A percentile compares a stretch with the other conserved stretches of the same genome.
These are phyloP conservation scores for Sporobolomyces pararoseus DNA, from an alignment of 768 basidiomycete genomes.

Conservation along the genomic window DNA sequence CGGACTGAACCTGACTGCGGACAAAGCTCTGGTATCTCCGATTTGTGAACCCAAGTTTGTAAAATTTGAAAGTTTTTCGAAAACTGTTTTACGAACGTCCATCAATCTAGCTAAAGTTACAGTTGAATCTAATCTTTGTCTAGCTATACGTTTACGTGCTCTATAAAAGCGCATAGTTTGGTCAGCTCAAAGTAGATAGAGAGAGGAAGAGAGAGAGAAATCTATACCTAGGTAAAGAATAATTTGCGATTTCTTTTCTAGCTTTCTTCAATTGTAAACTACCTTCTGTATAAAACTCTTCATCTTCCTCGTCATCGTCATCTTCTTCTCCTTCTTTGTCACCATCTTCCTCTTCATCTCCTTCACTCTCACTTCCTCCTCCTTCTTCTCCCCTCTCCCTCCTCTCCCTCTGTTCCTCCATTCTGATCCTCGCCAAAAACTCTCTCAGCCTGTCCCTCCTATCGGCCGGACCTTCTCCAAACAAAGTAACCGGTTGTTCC, in stretches of 20 bases:
- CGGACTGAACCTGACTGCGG: conserved; percentile 89
- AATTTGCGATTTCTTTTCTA: conserved; percentile 61
- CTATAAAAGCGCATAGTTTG: conserved; percentile 56
- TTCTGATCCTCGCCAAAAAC: conserved; percentile 62
- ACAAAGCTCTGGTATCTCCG: conserved; percentile 90
- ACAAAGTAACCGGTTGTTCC: conserved; percentile 94
- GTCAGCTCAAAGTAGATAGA: conserved; percentile 46
- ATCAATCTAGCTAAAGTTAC: conserved; percentile 83
- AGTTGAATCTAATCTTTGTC: conserved; percentile 84
- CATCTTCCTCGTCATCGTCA: background rate
- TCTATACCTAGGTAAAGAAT: conserved; percentile 85
- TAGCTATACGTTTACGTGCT: conserved; percentile 88
- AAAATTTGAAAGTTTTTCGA: conserved; percentile 85
- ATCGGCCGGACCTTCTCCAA: conserved; percentile 73
- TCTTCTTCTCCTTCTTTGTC: background rate
- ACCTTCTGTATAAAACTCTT: background rate
- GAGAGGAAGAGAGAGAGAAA: conserved; percentile 48
- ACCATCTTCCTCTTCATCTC: background rate
- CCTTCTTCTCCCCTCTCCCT: conserved; percentile 61
- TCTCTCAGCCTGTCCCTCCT: conserved; percentile 91
- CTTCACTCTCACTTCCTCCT: conserved; percentile 52
- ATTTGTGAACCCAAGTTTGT: conserved; percentile 94
- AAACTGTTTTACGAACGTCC: conserved; percentile 86
- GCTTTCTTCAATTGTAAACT: background rate
- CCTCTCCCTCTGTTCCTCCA: conserved; percentile 38